Evolutionary conservation across 1,139 yeast species (phyloP), one percentile per base, ranked within the genome.

Genomic region (Taphrina deformans): DNA sequence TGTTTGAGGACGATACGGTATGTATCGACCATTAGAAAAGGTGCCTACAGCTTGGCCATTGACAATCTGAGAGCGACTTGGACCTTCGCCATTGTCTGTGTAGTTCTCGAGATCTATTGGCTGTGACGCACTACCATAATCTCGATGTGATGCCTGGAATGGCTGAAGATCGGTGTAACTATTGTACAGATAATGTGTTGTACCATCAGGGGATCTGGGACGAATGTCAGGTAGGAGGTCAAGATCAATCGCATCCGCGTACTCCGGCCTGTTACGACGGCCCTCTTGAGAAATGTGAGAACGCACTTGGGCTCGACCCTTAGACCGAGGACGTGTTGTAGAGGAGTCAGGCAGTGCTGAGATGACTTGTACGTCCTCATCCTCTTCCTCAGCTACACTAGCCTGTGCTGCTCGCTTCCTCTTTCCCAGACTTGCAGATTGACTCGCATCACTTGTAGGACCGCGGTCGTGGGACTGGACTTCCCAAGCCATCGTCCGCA

Each of bases 41-140:
- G 31, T 35, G 33, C 58, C 58, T 2, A 53, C 46, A 12, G 45
- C 33, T 9, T 27, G 35, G 48, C 58, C 58, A 27, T 53, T 53
- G 35, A 53, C 58, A 23, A 38, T 23, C 48, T 53, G 58, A 14
- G 58, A 10, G 10, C 55, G 40, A 16, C 44, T 33, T 16, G 55
- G 16, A 2, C 55, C 44, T 18, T 29, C 44, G 16, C 44, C 40
- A 33, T 23, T 9, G 29, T 21, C 44, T 31, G 16, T 27, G 33
- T 51, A 33, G 16, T 51, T 23, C 21, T 51, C 55, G 10, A 51
- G 44, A 31, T 51, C 55, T 16, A 51, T 51, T 14, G 55, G 55
- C 26, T 48, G 21, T 2, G 53, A 26, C 6, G 33, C 53, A 18
- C 35, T 26, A 6, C 53, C 53, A 29, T 27, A 29, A 16, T 48